Conservation (phyloP, 495 filamentous ascomycete genomes). For the Penicillium paxilli region DNA sequence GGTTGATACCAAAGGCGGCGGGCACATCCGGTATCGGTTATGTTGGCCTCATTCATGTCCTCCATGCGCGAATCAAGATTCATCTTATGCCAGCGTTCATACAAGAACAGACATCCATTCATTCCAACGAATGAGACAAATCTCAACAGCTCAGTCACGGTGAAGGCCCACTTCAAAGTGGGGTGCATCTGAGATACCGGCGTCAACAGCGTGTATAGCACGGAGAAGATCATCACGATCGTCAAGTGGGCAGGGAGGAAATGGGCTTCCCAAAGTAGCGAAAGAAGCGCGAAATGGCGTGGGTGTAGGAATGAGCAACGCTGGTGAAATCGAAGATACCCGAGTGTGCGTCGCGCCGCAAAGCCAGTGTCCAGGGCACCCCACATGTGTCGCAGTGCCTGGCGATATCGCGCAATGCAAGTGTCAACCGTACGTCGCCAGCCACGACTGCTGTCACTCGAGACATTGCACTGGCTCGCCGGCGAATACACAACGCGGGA, state of each 20-base stretch:
- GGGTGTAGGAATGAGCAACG: constrained; percentile 27
- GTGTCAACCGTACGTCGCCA: constrained; percentile 50
- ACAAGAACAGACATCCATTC: constrained; percentile 58
- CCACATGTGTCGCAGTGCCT: constrained; percentile 73
- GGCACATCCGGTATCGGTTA: constrained; percentile 61
- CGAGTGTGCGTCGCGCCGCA: constrained; percentile 37
- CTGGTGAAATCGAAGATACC: constrained; percentile 23
- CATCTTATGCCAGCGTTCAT: constrained; percentile 61
- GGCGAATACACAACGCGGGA: constrained; percentile 53
- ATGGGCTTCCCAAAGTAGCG: constrained; percentile 68
- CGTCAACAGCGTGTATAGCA: constrained; percentile 50
- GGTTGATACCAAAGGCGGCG: constrained; percentile 48
- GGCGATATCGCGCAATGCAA: constrained; percentile 60
- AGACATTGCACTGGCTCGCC: constrained; percentile 68
- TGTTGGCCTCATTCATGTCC: constrained; percentile 62
- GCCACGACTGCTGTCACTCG: constrained; percentile 48
- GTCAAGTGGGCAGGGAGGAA: constrained; percentile 65
- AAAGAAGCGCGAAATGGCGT: constrained; percentile 45
- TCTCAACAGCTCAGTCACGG: constrained; percentile 56
- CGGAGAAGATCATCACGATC: constrained; percentile 59
- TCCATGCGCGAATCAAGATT: constrained; percentile 54
- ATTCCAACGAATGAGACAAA: constrained; percentile 59
- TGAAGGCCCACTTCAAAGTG: constrained; percentile 52
- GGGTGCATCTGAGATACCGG: constrained; percentile 48
- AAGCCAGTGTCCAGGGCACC: constrained; percentile 66